phyloP scores from a whole-genome alignment of 2,329 filamentous ascomycete genomes.

The Intubia oerlemansii region DNA sequence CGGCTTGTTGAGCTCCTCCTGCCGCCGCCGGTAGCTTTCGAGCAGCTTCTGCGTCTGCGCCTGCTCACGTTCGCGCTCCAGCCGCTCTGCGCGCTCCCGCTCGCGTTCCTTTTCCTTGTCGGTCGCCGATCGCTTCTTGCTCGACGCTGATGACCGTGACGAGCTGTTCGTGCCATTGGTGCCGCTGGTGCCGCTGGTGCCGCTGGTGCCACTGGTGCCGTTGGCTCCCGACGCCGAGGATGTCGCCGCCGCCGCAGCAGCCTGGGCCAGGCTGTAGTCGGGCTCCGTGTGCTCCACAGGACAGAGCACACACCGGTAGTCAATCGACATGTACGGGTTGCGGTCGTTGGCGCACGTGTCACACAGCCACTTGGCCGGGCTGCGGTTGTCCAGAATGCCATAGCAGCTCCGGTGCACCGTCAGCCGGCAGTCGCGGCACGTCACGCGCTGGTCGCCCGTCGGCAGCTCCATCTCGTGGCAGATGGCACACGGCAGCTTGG shows the following conservation, averaged over 20 bases:
- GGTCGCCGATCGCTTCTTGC: conserved; percentile 59
- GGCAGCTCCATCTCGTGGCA: conserved; percentile 52
- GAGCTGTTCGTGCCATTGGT: too few species aligned
- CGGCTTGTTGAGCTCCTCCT: conserved; percentile 68
- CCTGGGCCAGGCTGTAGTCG: conserved; percentile 55
- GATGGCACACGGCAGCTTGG: conserved; percentile 63
- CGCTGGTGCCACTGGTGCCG: too few species aligned
- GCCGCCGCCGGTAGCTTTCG: conserved; percentile 63
- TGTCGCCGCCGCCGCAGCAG: conserved; percentile 64
- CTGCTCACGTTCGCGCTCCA: conserved; percentile 79
- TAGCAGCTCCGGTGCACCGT: conserved; percentile 88
- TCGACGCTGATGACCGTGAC: conserved; percentile 21
- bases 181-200: too few species aligned
- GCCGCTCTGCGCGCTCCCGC: too few species aligned
- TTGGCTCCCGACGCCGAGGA: too few species aligned
- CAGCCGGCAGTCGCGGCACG: conserved; percentile 73
- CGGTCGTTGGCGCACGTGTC: conserved; percentile 94
- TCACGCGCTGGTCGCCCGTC: conserved; percentile 47
- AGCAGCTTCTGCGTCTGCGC: conserved; percentile 57
- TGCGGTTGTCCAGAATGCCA: conserved; percentile 52
- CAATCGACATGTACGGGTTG: conserved; percentile 76
- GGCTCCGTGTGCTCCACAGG: conserved; percentile 63
- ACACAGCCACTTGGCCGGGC: conserved; percentile 69
- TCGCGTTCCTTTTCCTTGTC: conserved; percentile 86
- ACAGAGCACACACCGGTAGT: conserved; percentile 85